These are phyloP conservation scores for Trichocladium uniseriatum DNA, from an alignment of 495 filamentous ascomycete genomes.

Conservation along the genomic window DNA sequence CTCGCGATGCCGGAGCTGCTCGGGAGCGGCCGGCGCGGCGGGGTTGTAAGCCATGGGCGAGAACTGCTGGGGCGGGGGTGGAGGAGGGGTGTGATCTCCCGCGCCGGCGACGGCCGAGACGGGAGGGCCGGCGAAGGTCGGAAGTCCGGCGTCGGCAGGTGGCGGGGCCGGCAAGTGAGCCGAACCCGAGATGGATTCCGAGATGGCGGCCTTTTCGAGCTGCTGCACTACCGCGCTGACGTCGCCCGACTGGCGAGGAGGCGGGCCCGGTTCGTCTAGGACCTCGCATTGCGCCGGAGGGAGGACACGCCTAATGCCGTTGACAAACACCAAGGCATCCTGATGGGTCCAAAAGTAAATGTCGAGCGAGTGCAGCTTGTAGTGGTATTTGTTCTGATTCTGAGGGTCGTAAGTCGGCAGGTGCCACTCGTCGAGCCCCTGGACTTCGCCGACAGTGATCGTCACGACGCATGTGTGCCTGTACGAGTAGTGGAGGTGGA, in stretches of 20 bases:
- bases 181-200: slow-evolving; percentile 9
- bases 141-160: slow-evolving; percentile 29
- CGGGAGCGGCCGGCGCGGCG: slow-evolving; percentile 75
- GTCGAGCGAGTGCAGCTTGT: slow-evolving; percentile 73
- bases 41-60: slow-evolving; percentile 82
- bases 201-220: slow-evolving; percentile 70
- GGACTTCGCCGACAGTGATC: slow-evolving; percentile 56
- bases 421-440: slow-evolving; percentile 59
- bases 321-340: slow-evolving; percentile 66
- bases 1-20: slow-evolving; percentile 73
- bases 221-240: slow-evolving; percentile 76
- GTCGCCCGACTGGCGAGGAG: slow-evolving; percentile 35
- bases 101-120: slow-evolving; percentile 24
- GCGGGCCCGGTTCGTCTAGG: slow-evolving; percentile 44
- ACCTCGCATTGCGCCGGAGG: slow-evolving; percentile 52
- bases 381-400: slow-evolving; percentile 60
- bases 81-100: slow-evolving; percentile 12
- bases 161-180: too few relatives aligned
- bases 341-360: slow-evolving; percentile 81
- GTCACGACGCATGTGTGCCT: slow-evolving; percentile 71
- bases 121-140: slow-evolving; percentile 34
- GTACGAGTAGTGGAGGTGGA: slow-evolving; percentile 62
- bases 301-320: slow-evolving; percentile 51
- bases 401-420: slow-evolving; percentile 61
- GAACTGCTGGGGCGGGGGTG: slow-evolving; percentile 35